A percentile compares a stretch with the other conserved stretches of the same genome.
phyloP scores from a whole-genome alignment of 1,284 basidiomycete species.

The Sphaerobolus stellatus region DNA sequence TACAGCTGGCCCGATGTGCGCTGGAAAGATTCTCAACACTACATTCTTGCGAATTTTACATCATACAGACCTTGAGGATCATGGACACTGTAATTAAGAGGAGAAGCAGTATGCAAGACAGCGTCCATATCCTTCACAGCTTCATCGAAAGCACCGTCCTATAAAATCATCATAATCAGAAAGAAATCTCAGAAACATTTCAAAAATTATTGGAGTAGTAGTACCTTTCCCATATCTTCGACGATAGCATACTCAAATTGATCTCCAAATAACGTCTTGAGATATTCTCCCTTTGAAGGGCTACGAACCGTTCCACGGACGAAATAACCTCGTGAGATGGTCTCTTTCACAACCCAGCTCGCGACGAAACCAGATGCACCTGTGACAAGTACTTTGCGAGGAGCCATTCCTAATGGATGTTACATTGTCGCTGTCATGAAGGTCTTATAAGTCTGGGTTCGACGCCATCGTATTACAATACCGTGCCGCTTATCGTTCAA shows the following conservation, averaged over 20 bases:
- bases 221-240: constrained; percentile 40
- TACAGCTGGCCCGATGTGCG: constrained; percentile 28
- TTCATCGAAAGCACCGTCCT: constrained; percentile 33
- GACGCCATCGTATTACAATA: not conserved
- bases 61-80: constrained; percentile 15
- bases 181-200: not conserved
- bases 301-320: constrained; percentile 52
- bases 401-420: not conserved
- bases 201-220: not conserved
- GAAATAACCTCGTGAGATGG: constrained; percentile 36
- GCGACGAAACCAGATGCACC: constrained; percentile 41
- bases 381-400: constrained; percentile 37
- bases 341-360: constrained; percentile 33
- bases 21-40: constrained; percentile 11
- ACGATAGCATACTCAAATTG: constrained; percentile 47
- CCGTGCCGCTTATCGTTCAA: not conserved
- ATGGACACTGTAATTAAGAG: constrained; percentile 14
- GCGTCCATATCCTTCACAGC: constrained; percentile 31
- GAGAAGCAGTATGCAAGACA: constrained; percentile 18
- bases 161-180: constrained; percentile 2
- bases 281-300: constrained; percentile 41
- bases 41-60: not conserved
- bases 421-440: not conserved
- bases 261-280: constrained; percentile 42
- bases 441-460: not conserved